Evolutionary conservation across 1,284 basidiomycete genomes (phyloP).

Genomic region (Pyrrhoderma noxium): DNA sequence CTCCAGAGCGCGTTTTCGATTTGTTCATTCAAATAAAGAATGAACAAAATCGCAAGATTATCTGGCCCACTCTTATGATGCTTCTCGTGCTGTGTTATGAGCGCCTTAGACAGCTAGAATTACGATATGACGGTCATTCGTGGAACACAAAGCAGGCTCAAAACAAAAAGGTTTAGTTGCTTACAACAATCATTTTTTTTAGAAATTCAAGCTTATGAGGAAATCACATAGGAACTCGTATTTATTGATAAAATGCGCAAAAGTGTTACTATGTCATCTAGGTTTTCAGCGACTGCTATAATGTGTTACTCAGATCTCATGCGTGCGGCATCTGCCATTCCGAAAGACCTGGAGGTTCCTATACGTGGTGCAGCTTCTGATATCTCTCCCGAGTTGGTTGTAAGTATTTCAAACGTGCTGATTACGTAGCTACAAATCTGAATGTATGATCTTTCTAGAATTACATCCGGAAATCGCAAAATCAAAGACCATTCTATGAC

Average conservation of each 20-base stretch:
- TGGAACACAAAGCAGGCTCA: constrained; percentile 4
- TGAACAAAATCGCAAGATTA: constrained; percentile 45
- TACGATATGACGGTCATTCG: constrained; percentile 4
- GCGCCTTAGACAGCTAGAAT: constrained; percentile 40
- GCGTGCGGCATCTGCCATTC: constrained; percentile 68
- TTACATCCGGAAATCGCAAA: constrained; percentile 38
- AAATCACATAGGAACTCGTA: constrained; percentile 33
- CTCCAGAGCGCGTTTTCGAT: constrained; percentile 80
- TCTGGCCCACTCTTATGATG: constrained; percentile 80
- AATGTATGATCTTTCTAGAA: constrained; percentile 24
- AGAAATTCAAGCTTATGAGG: neutral
- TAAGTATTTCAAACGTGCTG: constrained; percentile 25
- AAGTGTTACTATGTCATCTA: constrained; percentile 42
- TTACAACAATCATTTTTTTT: too few species aligned
- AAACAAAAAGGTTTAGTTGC: constrained; percentile 15
- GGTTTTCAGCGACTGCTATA: constrained; percentile 56
- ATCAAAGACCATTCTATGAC: constrained; percentile 65
- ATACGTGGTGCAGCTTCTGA: constrained; percentile 65
- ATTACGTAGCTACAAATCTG: constrained; percentile 6
- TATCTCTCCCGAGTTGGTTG: constrained; percentile 74
- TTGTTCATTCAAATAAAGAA: constrained; percentile 56
- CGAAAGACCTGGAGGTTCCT: constrained; percentile 49
- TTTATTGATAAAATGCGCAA: constrained; percentile 40
- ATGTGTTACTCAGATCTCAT: constrained; percentile 79
- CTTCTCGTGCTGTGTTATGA: constrained; percentile 78